Evolutionary conservation across 192 early-diverging fungal genomes (phyloP), one percentile per base, ranked within the genome.

Genomic region (Podila epigama): DNA sequence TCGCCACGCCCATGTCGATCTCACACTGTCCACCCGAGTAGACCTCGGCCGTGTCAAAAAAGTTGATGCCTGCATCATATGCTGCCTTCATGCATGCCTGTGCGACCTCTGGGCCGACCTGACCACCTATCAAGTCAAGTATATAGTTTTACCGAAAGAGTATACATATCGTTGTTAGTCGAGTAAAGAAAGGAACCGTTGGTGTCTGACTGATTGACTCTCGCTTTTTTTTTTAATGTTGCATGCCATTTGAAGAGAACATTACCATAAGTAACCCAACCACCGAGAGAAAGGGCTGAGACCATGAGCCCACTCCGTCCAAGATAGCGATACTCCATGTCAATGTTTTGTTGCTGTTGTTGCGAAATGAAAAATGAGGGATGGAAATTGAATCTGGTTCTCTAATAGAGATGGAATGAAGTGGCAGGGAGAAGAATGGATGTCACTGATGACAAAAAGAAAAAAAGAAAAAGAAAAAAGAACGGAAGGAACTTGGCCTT

Each of bases 271-370:
- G 91, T 93, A 42, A 93, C 83, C 89, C 90, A 88, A 0, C 89
- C 84, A 22, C 93, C 93, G 8, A 94, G 81, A 5, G 89, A 89
- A 5, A 93, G 62, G 42, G 81, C 82, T 15, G 88, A 91, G 25
- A 95, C 91, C 72, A 90, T 92, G 34, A 95, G 87, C 3, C 94
- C 94, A 57, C 88, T 89, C 29, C 82, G 71, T 58, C 94, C 94
- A 39, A 95, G 83, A 67, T 85, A 90, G 34, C 92, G 87, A 81
- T 93, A 95, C 68, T 95, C 87, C 94, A 94, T 95, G 7, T 34
- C 41, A 34, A 2, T 28, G 15, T 12, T 16, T 8, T 60, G 10
- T 18, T 12, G 31, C n/a, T 51, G 56, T 51, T 8, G 20, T 31
- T 20, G 37, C 3, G 40, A n/a, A 35, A 16, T 36, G 22, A 51